Base-by-base conservation (phyloP, 1,284 basidiomycete species). In the Ceratobasidium sp. region DNA sequence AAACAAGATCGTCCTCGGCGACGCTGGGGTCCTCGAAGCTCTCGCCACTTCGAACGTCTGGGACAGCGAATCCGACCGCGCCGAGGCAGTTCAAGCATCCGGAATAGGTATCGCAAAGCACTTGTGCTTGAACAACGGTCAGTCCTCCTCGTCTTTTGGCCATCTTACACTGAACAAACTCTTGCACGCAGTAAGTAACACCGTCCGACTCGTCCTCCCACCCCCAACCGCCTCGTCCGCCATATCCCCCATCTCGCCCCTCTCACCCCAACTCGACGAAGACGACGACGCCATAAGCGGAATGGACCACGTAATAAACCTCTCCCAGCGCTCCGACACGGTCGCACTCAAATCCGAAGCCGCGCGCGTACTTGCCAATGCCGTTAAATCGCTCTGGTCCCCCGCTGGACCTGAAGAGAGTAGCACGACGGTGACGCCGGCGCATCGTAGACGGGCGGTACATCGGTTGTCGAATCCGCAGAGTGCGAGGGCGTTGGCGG, bases 71-170 rank as follows among this genome's bases (percentile, higher is more conserved):
- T 85, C 88, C 7, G 95, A 97, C 82, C 90, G 95, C 85, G 90
- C 92, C 13, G 92, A 94, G 75, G 89, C 94, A 13, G 90, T 99
- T 0, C 97, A 99, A 84, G 88, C 96, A 34, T 92, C 91, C 64
- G 94, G 95, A 0, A 93, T 98, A 57, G 95, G 95, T 0, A 87
- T 96, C 19, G 88, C 94, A 40, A 98, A 98, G 84, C 94, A 98
- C 81, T 87, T 99, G 76, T 95, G 93, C 82, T 90, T 89, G 77
- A 88, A 88, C 49, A 91, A 90, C 81, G 86, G 95, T 96, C 81
- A 81, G 90, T 84, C 37, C 80, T 34, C 68, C 25, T n/a, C 59
- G 13, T 17, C 7, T 65, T 44, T 5, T 32, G 7, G 1, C 13
- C 5, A 22, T 22, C 59, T 1, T 17, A 25, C 57, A 34, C 66